These are phyloP conservation scores for Penicillium sp. DNA, from an alignment of 2,329 filamentous ascomycete genomes.

Conservation along the genomic window DNA sequence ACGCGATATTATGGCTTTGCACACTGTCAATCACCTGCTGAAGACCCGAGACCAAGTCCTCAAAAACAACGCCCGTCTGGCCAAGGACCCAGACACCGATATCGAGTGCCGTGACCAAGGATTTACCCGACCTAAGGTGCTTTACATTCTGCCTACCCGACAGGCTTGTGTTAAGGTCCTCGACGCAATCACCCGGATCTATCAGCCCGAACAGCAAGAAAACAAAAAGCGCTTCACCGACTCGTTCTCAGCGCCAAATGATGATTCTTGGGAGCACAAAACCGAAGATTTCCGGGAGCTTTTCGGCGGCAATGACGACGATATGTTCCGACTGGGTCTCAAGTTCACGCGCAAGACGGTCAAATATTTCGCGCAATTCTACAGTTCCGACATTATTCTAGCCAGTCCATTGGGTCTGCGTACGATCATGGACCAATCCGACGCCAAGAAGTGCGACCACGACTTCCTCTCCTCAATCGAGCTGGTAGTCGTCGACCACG, in stretches of 20 bases:
- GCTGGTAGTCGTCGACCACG: constrained; percentile 83
- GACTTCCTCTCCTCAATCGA: constrained; percentile 96
- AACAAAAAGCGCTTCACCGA: constrained; percentile 92
- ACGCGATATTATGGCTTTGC: constrained; percentile 71
- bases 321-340: constrained; percentile 92
- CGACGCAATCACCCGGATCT: constrained; percentile 71
- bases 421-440: constrained; percentile 80
- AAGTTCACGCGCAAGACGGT: constrained; percentile 96
- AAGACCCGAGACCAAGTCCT: constrained; percentile 89
- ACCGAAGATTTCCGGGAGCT: constrained; percentile 84
- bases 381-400: constrained; percentile 92
- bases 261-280: constrained; percentile 68
- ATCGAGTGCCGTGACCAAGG: constrained; percentile 86
- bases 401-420: constrained; percentile 86
- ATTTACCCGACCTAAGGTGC: constrained; percentile 88
- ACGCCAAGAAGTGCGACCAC: constrained; percentile 68
- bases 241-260: constrained; percentile 67
- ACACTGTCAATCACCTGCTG: constrained; percentile 87
- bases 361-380: constrained; percentile 93
- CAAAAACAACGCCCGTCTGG: constrained; percentile 82
- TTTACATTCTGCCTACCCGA: constrained; percentile 85
- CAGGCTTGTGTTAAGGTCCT: constrained; percentile 78
- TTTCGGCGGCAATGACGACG: constrained; percentile 93
- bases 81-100: constrained; percentile 63
- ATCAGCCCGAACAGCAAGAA: constrained; percentile 84